phyloP scores from a whole-genome alignment of 352 stramenopile species.

The Halophytophthora polymorphica region DNA sequence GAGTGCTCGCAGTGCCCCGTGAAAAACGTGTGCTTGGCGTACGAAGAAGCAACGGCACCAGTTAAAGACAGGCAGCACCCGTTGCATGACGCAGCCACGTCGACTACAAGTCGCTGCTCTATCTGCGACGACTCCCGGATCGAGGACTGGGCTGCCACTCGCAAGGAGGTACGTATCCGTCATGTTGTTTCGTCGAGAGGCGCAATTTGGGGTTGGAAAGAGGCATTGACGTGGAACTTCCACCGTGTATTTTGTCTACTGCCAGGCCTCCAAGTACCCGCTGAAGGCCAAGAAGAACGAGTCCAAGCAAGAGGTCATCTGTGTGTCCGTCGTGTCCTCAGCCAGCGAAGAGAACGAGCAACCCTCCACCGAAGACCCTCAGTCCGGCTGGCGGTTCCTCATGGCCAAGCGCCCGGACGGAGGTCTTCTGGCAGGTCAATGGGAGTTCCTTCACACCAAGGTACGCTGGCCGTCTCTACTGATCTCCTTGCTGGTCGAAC shows the following conservation, averaged over 20 bases:
- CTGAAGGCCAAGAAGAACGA: constrained; percentile 82
- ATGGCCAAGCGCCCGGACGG: constrained; percentile 73
- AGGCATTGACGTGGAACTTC: neutral
- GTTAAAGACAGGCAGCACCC: constrained; percentile 10
- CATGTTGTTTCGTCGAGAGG: neutral
- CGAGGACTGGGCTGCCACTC: constrained; percentile 49
- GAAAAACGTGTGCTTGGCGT: constrained; percentile 59
- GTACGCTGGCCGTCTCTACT: constrained; percentile 8
- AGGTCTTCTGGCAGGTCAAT: constrained; percentile 82
- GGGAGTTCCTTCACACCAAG: constrained; percentile 87
- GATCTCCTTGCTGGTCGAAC: neutral
- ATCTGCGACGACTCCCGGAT: constrained; percentile 61
- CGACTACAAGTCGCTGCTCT: constrained; percentile 29
- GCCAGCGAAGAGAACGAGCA: constrained; percentile 3
- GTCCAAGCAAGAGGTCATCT: constrained; percentile 72
- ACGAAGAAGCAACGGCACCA: constrained; percentile 35
- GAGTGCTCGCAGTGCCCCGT: constrained; percentile 68
- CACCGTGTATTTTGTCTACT: constrained; percentile 1
- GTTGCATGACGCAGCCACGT: neutral
- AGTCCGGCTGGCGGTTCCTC: constrained; percentile 60
- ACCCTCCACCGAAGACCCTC: constrained; percentile 8
- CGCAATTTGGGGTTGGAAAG: neutral
- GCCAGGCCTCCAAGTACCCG: constrained; percentile 74
- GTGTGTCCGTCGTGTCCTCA: constrained; percentile 65
- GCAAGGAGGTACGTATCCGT: constrained; percentile 15